A percentile compares a stretch with the other conserved stretches of the same genome.
Evolutionary conservation across 2,329 filamentous ascomycete species (phyloP).

Genomic region (Pseudovirgaria hyperparasitica): DNA sequence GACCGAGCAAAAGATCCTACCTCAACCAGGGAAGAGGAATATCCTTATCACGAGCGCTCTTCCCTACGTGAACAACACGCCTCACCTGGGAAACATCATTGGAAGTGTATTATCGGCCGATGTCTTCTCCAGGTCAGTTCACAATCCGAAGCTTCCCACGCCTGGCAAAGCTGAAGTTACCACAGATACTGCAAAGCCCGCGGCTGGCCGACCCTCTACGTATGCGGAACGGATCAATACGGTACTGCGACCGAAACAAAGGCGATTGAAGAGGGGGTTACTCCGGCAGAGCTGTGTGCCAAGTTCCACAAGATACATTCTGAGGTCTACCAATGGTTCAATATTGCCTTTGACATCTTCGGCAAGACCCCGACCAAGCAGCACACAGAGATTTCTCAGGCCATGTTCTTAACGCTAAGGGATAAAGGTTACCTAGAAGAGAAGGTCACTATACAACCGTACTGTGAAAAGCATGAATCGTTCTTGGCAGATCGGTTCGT

Average conservation of each 20-base stretch:
- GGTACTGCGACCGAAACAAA: constrained; percentile 94
- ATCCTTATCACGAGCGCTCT: constrained; percentile 85
- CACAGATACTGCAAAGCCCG: constrained; percentile 69
- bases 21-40: constrained; percentile 55
- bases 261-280: constrained; percentile 75
- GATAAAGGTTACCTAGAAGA: constrained; percentile 83
- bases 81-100: constrained; percentile 52
- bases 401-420: constrained; percentile 78
- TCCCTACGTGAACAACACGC: constrained; percentile 64
- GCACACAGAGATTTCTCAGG: constrained; percentile 86
- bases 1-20: constrained; percentile 30
- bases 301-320: constrained; percentile 88
- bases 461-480: constrained; percentile 57
- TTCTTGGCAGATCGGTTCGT: constrained; percentile 50
- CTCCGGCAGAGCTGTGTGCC: constrained; percentile 72
- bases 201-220: constrained; percentile 66
- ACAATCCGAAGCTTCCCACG: constrained; percentile 67
- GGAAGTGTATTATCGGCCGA: constrained; percentile 66
- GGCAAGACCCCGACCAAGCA: constrained; percentile 79
- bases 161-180: too few relatives aligned
- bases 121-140: constrained; percentile 59
- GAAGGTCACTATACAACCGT: constrained; percentile 76
- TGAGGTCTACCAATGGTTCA: constrained; percentile 91
- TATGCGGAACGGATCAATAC: constrained; percentile 89
- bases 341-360: constrained; percentile 89